phyloP scores from a whole-genome alignment of 208 protist genomes.

The Giardia duodenalis region DNA sequence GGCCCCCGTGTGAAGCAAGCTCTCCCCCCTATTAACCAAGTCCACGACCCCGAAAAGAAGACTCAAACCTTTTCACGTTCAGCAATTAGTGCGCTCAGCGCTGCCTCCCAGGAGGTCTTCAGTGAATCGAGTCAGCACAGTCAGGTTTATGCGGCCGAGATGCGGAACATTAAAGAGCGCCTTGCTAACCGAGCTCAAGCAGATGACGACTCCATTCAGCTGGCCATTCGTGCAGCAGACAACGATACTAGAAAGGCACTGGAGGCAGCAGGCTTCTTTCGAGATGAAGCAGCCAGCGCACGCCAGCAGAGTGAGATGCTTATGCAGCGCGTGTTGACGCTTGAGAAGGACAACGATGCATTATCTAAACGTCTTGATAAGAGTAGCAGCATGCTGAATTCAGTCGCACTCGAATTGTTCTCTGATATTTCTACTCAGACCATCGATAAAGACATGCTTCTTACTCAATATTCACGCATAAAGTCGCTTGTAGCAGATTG shows the following conservation, averaged over 20 bases:
- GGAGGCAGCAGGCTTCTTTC: conserved; percentile 10
- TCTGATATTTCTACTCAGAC: not conserved
- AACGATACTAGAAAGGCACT: not conserved
- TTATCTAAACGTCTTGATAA: not conserved
- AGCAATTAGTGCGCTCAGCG: not conserved
- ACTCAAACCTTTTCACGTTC: no score
- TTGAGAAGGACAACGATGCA: not conserved
- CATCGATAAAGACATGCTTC: not conserved
- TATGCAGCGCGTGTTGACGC: not conserved
- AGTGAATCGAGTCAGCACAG: not conserved
- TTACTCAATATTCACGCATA: not conserved
- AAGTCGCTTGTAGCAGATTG: not conserved
- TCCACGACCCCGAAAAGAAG: no score
- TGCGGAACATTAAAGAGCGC: not conserved
- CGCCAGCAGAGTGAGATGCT: not conserved
- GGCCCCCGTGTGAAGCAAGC: not conserved
- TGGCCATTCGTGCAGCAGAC: not conserved
- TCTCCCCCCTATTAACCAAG: not conserved
- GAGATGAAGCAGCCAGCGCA: not conserved
- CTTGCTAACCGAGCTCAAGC: not conserved
- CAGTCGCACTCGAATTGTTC: not conserved
- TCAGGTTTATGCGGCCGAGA: not conserved
- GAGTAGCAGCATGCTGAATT: not conserved
- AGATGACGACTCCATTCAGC: conserved; percentile 1
- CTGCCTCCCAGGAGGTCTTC: not conserved